These are phyloP conservation scores for Tricholoma terreum DNA, from an alignment of 768 basidiomycete genomes.

Conservation along the genomic window DNA sequence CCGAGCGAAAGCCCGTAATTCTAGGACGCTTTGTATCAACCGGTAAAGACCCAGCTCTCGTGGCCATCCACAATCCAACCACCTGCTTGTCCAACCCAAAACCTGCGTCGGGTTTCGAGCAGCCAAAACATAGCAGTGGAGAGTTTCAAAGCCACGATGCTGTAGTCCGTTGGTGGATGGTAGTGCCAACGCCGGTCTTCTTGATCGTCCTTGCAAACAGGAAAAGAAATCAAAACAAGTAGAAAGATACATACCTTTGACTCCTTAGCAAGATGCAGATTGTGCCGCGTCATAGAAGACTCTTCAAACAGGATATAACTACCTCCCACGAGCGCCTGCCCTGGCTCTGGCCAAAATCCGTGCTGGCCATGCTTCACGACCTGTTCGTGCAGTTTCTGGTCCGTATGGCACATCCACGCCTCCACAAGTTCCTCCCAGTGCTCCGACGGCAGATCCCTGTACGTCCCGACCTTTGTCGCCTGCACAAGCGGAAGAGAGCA, in stretches of 20 bases:
- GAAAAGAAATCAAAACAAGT: slow-evolving; percentile 6
- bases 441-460: slow-evolving; percentile 89
- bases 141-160: slow-evolving; percentile 21
- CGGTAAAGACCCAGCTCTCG: slow-evolving; percentile 42
- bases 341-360: slow-evolving; percentile 76
- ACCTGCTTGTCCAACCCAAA: slow-evolving; percentile 31
- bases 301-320: slow-evolving; percentile 83
- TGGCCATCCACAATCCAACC: slow-evolving; percentile 19
- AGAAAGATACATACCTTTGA: slow-evolving; percentile 51
- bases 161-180: slow-evolving; percentile 63
- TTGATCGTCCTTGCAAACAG: slow-evolving; percentile 61
- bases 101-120: slow-evolving; percentile 60
- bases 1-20: slow-evolving; percentile 39
- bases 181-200: slow-evolving; percentile 86
- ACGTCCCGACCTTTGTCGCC: slow-evolving; percentile 45
- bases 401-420: slow-evolving; percentile 96
- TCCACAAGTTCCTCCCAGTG: slow-evolving; percentile 98
- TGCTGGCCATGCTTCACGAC: slow-evolving; percentile 53
- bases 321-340: slow-evolving; percentile 83
- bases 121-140: slow-evolving; percentile 9
- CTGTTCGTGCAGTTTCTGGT: slow-evolving; percentile 77
- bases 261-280: slow-evolving; percentile 45
- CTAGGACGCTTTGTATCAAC: slow-evolving; percentile 97
- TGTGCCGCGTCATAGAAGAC: slow-evolving; percentile 48
- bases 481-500: slow-evolving; percentile 78